phyloP scores from a whole-genome alignment of 2,329 filamentous ascomycete genomes.

The Fusarium piperis region DNA sequence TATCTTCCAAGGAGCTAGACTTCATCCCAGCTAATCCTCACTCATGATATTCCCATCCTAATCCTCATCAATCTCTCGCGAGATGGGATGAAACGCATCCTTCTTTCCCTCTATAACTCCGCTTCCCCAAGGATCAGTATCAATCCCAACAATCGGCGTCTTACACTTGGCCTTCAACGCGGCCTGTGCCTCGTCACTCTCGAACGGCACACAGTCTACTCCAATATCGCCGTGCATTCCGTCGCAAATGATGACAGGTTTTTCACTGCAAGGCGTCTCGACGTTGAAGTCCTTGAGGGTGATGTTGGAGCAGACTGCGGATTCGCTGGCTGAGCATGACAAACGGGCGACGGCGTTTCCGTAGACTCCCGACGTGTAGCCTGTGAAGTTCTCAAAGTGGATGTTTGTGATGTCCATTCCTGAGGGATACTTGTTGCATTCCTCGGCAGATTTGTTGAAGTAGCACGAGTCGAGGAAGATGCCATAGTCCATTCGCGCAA shows the following conservation, averaged over 20 bases:
- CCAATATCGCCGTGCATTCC: conserved; percentile 25
- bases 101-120: conserved; percentile 4
- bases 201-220: conserved; percentile 19
- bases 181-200: conserved; percentile 14
- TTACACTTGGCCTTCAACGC: conserved; percentile 13
- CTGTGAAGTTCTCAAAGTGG: conserved; percentile 66
- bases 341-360: conserved; percentile 64
- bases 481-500: conserved; percentile 66
- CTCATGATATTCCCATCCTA: neutral
- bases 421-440: conserved; percentile 64
- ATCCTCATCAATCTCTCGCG: neutral
- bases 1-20: neutral
- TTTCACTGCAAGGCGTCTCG: neutral
- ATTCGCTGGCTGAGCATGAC: conserved; percentile 61
- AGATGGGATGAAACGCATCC: conserved; percentile 4
- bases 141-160: conserved; percentile 10
- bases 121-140: conserved; percentile 7
- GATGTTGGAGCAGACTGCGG: conserved; percentile 66
- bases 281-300: conserved; percentile 64
- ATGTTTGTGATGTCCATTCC: conserved; percentile 68
- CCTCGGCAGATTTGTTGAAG: conserved; percentile 62
- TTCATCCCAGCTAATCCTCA: neutral
- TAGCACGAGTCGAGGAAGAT: conserved; percentile 71
- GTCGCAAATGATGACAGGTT: conserved; percentile 26
- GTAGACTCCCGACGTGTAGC: conserved; percentile 65